Percentiles rank a stretch among this genome's conserved stretches.
Conservation (phyloP, 2,329 filamentous ascomycete species). For the Dichotomopilus funicola region DNA sequence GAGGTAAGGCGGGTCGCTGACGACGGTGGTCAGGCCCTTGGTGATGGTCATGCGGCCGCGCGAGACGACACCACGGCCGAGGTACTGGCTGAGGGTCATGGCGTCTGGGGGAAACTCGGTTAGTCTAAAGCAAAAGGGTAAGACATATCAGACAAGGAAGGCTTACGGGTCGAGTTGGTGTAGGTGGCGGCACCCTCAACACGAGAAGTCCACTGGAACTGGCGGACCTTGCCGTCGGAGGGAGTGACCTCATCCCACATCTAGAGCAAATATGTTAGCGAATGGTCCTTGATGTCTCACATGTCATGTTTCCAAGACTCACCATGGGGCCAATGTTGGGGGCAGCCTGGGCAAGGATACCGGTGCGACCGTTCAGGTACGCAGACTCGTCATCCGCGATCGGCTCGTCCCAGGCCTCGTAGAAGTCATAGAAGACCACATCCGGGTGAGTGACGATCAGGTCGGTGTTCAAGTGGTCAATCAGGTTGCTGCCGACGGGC, state of each 20-base stretch:
- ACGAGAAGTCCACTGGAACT: conserved; percentile 54
- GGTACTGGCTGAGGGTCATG: conserved; percentile 54
- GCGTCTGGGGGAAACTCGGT: conserved; percentile 30
- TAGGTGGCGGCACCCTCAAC: conserved; percentile 27
- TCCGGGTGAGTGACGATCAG: conserved; percentile 38
- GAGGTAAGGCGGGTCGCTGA: conserved; percentile 55
- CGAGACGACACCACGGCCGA: conserved; percentile 57
- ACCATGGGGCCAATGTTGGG: conserved; percentile 58
- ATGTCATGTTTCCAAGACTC: not conserved
- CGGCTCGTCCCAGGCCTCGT: conserved; percentile 49
- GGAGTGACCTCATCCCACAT: conserved; percentile 52
- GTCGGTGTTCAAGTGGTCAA: conserved; percentile 51
- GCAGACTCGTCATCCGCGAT: conserved; percentile 35
- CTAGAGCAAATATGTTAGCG: conserved; percentile 16
- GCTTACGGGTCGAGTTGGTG: conserved; percentile 24
- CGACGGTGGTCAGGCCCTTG: conserved; percentile 48
- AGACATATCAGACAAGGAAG: not conserved
- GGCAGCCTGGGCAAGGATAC: conserved; percentile 57
- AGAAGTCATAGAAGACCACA: conserved; percentile 58
- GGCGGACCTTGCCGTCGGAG: conserved; percentile 53
- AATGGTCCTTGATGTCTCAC: too few relatives aligned
- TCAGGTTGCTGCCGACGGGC: conserved; percentile 53
- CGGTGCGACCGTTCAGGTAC: conserved; percentile 46
- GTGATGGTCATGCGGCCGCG: conserved; percentile 57
- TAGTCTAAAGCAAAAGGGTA: not conserved